Base-by-base conservation (phyloP, 2,329 filamentous ascomycete genomes). In the Blastomyces percursus region DNA sequence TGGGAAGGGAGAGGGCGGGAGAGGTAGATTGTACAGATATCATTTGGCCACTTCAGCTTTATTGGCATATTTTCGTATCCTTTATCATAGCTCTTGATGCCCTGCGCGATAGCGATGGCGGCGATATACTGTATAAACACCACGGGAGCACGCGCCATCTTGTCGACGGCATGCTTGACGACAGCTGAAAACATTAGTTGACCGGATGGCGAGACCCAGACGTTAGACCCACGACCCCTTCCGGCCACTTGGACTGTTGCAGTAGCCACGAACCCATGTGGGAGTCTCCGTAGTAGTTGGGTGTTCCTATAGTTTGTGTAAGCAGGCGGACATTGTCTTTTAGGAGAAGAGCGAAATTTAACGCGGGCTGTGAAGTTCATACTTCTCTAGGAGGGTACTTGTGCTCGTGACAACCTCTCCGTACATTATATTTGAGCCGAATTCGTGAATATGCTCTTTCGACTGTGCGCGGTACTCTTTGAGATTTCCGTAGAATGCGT, bases 41-140 rank as follows among this genome's bases (percentile, higher is more conserved):
- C 94, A 70, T 99, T 99, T 12, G 94, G 94, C 94, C 94, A 99
- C 75, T 99, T 99, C 40, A 99, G 77, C 72, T 89, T 91, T 50
- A 99, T 82, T 0, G 90, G 89, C 4, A 97, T 74, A 0, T 84
- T 79, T 6, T 84, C 80, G 74, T 95, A 97, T 8, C 87, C 90
- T 2, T 76, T 75, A 58, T 87, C 91, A 71, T 97, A 97, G 32
- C 81, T 82, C 66, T 89, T 87, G 65, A 97, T 86, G 0, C 90
- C 93, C 65, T 90, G 84, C 2, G 95, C 88, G 51, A 93, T 88
- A 50, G 94, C 92, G 55, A 99, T 84, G 0, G 91, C 92, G 0
- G 91, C 86, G 16, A 99, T 82, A 72, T 99, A 99, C 74, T 97
- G 94, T 35, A 97, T 81, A 74, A 99, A 97, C 0, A 96, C 87